These are phyloP conservation scores for Serendipita sp. DNA, from an alignment of 768 basidiomycete species.

Conservation along the genomic window DNA sequence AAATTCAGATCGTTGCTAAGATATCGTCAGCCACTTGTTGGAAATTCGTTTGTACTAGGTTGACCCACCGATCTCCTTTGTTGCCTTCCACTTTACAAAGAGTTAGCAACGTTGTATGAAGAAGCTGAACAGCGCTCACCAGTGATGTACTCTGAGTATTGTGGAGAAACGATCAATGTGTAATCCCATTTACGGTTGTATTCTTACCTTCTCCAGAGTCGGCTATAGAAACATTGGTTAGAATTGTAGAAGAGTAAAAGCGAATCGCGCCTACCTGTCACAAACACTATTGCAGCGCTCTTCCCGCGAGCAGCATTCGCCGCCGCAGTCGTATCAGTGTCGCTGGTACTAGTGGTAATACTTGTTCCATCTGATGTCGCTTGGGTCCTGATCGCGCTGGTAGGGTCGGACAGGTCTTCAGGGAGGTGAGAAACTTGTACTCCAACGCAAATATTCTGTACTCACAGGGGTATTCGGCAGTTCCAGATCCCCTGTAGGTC, in stretches of 20 bases:
- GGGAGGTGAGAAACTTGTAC: conserved; percentile 24
- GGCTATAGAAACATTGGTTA: neutral
- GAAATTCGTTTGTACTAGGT: neutral
- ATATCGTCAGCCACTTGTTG: neutral
- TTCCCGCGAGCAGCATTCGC: conserved; percentile 29
- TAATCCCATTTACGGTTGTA: neutral
- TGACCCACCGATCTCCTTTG: conserved; percentile 27
- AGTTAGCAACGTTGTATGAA: neutral
- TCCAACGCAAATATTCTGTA: neutral
- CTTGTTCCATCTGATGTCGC: conserved; percentile 26
- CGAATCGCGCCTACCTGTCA: conserved; percentile 21
- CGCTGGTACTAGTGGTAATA: conserved; percentile 32
- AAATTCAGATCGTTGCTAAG: conserved; percentile 29
- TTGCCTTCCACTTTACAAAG: conserved; percentile 38
- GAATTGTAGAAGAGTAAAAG: neutral
- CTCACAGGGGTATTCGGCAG: neutral
- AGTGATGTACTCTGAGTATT: neutral
- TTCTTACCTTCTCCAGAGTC: neutral
- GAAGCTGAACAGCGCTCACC: neutral
- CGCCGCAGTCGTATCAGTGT: conserved; percentile 34
- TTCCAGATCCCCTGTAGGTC: neutral
- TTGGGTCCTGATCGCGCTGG: conserved; percentile 29
- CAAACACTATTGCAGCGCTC: conserved; percentile 31
- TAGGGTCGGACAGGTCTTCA: conserved; percentile 28
- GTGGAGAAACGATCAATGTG: neutral